These are phyloP conservation scores for Lumnitzera racemosa DNA, from an alignment of 345 rosid genomes.

Conservation along the genomic window DNA sequence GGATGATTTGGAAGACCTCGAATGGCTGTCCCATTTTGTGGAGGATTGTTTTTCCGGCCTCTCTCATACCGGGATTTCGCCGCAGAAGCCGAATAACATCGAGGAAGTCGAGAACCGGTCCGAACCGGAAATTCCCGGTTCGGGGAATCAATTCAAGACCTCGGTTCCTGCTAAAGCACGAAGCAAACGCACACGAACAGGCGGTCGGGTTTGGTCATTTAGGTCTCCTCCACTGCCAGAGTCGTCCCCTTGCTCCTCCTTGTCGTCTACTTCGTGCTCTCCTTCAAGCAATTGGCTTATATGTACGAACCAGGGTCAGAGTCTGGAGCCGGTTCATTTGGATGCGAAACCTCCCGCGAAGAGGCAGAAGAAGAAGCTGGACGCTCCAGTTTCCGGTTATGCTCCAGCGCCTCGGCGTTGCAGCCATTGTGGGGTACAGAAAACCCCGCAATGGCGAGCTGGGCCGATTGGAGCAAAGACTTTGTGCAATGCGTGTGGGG, in stretches of 20 bases:
- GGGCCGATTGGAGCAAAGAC: constrained; percentile 91
- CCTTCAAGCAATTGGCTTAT: constrained; percentile 24
- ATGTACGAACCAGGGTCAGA: constrained; percentile 9
- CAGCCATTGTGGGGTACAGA: constrained; percentile 87
- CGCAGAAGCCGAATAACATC: constrained; percentile 20
- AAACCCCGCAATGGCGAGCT: constrained; percentile 93
- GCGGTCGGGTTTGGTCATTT: constrained; percentile 48
- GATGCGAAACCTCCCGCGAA: constrained; percentile 20
- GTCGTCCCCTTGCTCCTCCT: constrained; percentile 37
- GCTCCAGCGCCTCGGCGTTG: constrained; percentile 42
- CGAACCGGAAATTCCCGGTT: constrained; percentile 21
- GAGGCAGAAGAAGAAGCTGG: constrained; percentile 28
- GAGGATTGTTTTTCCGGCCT: constrained; percentile 71
- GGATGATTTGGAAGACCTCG: constrained; percentile 65
- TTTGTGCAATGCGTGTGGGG: constrained; percentile 90
- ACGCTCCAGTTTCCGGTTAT: constrained; percentile 11
- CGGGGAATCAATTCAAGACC: constrained; percentile 22
- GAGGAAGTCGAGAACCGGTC: constrained; percentile 9
- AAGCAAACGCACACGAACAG: constrained; percentile 66
- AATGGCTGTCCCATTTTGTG: constrained; percentile 84
- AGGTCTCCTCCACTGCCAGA: constrained; percentile 48
- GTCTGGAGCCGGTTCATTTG: constrained; percentile 16
- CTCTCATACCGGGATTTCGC: constrained; percentile 26
- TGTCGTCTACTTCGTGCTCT: constrained; percentile 21
- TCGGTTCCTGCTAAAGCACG: constrained; percentile 73